A percentile compares a stretch with the other conserved stretches of the same genome.
phyloP scores from a whole-genome alignment of 108 stramenopile species.

The Cylindrotheca fusiformis region DNA sequence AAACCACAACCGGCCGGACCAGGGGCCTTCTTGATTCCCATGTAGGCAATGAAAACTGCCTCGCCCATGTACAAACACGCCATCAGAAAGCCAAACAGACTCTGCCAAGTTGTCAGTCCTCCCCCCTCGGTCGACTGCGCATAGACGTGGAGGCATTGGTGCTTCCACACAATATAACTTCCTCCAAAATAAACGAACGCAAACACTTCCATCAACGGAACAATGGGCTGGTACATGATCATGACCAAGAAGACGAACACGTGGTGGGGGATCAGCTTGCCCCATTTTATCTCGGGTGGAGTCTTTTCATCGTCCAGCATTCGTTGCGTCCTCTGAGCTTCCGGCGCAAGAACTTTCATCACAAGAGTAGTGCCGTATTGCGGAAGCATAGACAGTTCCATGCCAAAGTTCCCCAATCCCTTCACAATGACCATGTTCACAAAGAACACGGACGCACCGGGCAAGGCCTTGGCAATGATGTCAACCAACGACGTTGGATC shows the following conservation, averaged over 20 bases:
- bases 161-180: slow-evolving; percentile 20
- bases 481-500: slow-evolving; percentile 26
- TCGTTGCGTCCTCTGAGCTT: slow-evolving; percentile 31
- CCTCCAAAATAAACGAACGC: slow-evolving; percentile 19
- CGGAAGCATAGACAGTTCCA: slow-evolving; percentile 35
- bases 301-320: slow-evolving; percentile 20
- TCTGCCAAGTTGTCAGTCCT: slow-evolving; percentile 21
- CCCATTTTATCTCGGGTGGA: slow-evolving; percentile 32
- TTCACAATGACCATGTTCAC: slow-evolving; percentile 29
- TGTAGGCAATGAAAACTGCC: slow-evolving; percentile 20
- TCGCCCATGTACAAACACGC: slow-evolving; percentile 29
- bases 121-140: slow-evolving; percentile 24
- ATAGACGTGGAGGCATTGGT: slow-evolving; percentile 32
- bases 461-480: slow-evolving; percentile 33
- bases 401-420: slow-evolving; percentile 18
- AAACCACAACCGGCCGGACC: slow-evolving; percentile 11
- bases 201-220: slow-evolving; percentile 32
- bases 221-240: slow-evolving; percentile 26
- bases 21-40: slow-evolving; percentile 29
- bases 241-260: slow-evolving; percentile 18
- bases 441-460: slow-evolving; percentile 41
- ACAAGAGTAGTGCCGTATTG: slow-evolving; percentile 19
- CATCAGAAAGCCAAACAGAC: slow-evolving; percentile 18
- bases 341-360: slow-evolving; percentile 22
- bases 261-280: slow-evolving; percentile 26